These are phyloP conservation scores for Raffaelea deltoideospora DNA, from an alignment of 2,329 filamentous ascomycete genomes.

Conservation along the genomic window DNA sequence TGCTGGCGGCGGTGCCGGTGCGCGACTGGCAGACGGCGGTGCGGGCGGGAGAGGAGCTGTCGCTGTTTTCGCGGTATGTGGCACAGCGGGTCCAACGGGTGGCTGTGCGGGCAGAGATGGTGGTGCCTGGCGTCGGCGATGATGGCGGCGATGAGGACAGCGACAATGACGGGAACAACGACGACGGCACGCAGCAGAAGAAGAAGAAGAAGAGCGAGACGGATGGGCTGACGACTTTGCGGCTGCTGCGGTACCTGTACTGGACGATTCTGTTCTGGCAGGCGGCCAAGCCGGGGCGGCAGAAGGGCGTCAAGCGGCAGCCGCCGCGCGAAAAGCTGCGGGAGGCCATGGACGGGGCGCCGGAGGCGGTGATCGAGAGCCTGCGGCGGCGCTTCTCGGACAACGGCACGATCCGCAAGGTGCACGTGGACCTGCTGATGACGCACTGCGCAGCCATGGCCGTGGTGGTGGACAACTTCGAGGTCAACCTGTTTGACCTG, in stretches of 20 bases:
- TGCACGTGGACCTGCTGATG: conserved; percentile 54
- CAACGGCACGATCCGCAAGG: conserved; percentile 49
- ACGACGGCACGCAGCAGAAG: too few species aligned
- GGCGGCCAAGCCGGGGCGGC: conserved; percentile 27
- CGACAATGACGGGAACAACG: too few species aligned
- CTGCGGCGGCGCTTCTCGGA: conserved; percentile 57
- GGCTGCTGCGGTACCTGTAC: conserved; percentile 44
- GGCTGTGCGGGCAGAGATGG: conserved; percentile 36
- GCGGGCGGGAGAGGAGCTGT: conserved; percentile 40
- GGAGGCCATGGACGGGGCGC: conserved; percentile 39
- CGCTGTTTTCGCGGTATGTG: conserved; percentile 47
- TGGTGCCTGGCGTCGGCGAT: too few species aligned
- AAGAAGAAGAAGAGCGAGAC: too few species aligned
- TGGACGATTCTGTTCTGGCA: conserved; percentile 40
- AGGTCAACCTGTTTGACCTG: conserved; percentile 54
- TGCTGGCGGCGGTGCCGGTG: conserved; percentile 52
- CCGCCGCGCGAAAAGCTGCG: conserved; percentile 48
- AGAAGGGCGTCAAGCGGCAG: conserved; percentile 33
- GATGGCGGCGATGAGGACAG: too few species aligned
- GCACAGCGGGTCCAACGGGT: conserved; percentile 43
- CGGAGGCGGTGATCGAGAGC: conserved; percentile 47
- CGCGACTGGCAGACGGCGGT: conserved; percentile 59
- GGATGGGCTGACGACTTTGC: too few species aligned
- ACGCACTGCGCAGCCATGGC: conserved; percentile 60
- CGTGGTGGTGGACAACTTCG: conserved; percentile 57